Base-by-base conservation (phyloP, 2,329 filamentous ascomycete species). In the Fusarium sarcochroum region DNA sequence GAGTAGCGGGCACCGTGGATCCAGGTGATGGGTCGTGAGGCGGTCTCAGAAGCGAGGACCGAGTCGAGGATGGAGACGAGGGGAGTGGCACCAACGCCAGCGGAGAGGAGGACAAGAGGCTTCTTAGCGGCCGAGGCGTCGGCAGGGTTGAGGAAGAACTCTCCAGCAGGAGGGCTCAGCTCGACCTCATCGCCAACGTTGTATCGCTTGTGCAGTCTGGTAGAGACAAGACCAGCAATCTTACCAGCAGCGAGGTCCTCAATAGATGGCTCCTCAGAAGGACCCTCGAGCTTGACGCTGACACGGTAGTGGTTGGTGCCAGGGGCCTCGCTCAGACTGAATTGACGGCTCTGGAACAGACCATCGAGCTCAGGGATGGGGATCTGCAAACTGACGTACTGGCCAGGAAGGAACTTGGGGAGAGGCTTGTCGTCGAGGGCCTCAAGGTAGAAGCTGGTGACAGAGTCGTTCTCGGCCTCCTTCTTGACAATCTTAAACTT, bases 301-400 rank as follows among this genome's bases (percentile, higher is more conserved):
- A 95, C 89, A 55, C 92, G 87, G 79, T 93, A 93, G 78, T 89
- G 86, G 17, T 82, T 81, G 9, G 84, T 84, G 47, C 84, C 82
- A 6, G 84, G 82, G 4, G 80, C 83, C 71, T 92, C 89, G 73
- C 88, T 91, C 57, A 95, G 82, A 46, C 89, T 92, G 81, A 93
- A 95, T 81, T 95, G 92, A 56, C 92, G 82, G 58, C 89, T 88
- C 78, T 95, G 93, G 59, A 84, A 80, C 69, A 90, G 84, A n/a
- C 86, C 86, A 17, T 70, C 73, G 21, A 91, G 83, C 47, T 84
- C 81, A 1, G 89, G 87, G 1, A 93, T 84, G 45, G 85, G 81
- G 2, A 91, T 77, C 68, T 87, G 87, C 52, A 94, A 78, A 41
- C 88, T 90, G 74, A 93, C 85, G 75, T 93, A 94, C 78, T 94